Conservation (phyloP, 768 basidiomycete genomes). For the Tulasnella sp. region DNA sequence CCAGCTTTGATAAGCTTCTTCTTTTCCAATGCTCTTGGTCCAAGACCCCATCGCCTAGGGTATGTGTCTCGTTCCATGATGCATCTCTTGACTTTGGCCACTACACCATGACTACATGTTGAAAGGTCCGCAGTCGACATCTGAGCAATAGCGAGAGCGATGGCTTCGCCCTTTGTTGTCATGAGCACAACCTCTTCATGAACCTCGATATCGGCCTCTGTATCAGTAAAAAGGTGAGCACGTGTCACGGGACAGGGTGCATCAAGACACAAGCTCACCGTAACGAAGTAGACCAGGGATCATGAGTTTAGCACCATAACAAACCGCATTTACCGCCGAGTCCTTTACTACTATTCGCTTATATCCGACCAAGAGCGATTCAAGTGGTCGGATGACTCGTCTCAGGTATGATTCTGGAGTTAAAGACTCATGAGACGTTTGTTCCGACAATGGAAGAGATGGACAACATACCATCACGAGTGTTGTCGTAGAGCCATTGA, state of each 20-base stretch:
- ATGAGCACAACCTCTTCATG: constrained; percentile 40
- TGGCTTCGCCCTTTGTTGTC: constrained; percentile 69
- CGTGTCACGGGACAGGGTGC: neutral
- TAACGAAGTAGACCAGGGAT: constrained; percentile 96
- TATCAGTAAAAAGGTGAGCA: neutral
- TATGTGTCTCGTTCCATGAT: constrained; percentile 99
- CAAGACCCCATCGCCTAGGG: constrained; percentile 94
- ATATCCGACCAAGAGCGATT: constrained; percentile 87
- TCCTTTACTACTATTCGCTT: constrained; percentile 99
- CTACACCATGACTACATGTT: constrained; percentile 96
- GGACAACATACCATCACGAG: constrained; percentile 61
- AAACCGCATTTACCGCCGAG: constrained; percentile 96
- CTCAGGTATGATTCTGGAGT: constrained; percentile 86
- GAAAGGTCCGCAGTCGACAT: constrained; percentile 98
- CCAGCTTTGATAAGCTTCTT: constrained; percentile 99
- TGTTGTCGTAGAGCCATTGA: constrained; percentile 97
- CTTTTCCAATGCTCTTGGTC: constrained; percentile 93
- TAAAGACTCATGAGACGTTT: constrained; percentile 7
- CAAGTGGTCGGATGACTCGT: constrained; percentile 85
- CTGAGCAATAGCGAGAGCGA: constrained; percentile 86
- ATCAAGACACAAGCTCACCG: constrained; percentile 25
- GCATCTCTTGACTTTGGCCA: constrained; percentile 97
- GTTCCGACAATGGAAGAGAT: neutral
- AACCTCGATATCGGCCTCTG: constrained; percentile 35
- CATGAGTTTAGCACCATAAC: constrained; percentile 99